Base-by-base conservation (phyloP, 169 alveolate species). In the Plasmodium coatneyi region DNA sequence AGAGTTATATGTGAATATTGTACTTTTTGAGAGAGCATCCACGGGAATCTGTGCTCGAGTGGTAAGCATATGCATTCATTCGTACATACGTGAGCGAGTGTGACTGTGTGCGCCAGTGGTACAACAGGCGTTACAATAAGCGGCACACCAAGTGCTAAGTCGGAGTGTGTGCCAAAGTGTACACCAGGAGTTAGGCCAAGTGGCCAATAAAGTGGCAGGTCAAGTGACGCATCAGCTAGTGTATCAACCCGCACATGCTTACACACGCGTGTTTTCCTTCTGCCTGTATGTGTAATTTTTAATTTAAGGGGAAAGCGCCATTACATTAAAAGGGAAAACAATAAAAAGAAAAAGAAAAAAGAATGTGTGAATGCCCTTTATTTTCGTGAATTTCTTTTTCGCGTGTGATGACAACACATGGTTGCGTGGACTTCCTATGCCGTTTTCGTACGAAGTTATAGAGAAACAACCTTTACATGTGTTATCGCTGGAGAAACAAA, bases 221-320 rank as follows among this genome's bases (percentile, higher is more conserved):
- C 56, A 46, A 46, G 56, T 46, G 56, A 46, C 19, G 56, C 56
- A 19, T 3, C 56, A 46, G 9, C 19, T 46, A 22, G 54, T 14
- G 22, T 34, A 12, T 3, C 43, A 6, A 3, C 82, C 28, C 3
- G 12, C 54, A 72, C 16, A 28, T 32, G 7, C 28, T 32, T 32
- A 43, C 60, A 39, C 70, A 54, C 84, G 70, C 46, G 54, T 81
- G 79, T 81, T 81, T 19, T 54, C 78, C 36, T 30, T 54, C 54
- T 81, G 74, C 19, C 34, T 81, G 10, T 81, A 49, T 28, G 89
- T 54, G 71, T 52, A 81, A 32, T 81, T 81, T 81, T 49, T 49
- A 81, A 49, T 10, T 49, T 22, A 81, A 52, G 74, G 34, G 14
- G n/a, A 60, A 60, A 60, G 12, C 2, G 46, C 46, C 10, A 39